phyloP scores from a whole-genome alignment of 805 yeast genomes.

The Wickerhamiella dianesei region DNA sequence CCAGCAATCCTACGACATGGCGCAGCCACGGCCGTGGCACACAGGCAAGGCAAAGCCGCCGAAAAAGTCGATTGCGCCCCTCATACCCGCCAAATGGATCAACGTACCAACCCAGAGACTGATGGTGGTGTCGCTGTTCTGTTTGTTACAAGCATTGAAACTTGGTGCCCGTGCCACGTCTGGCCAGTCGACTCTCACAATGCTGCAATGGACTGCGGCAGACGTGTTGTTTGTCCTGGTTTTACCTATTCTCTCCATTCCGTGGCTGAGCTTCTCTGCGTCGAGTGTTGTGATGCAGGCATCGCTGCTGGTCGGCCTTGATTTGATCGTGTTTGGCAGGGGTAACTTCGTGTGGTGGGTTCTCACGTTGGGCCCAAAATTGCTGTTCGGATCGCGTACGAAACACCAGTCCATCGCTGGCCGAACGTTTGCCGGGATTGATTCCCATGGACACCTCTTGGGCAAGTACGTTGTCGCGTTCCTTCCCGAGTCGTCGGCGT shows the following conservation, averaged over 20 bases:
- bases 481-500: conserved; percentile 82
- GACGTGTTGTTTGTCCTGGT: conserved; percentile 61
- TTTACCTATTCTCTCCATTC: conserved; percentile 65
- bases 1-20: background rate
- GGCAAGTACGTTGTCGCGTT: conserved; percentile 80
- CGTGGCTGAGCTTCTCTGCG: conserved; percentile 55
- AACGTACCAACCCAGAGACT: conserved; percentile 58
- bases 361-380: background rate
- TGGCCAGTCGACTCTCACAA: conserved; percentile 22
- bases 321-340: conserved; percentile 19
- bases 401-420: background rate
- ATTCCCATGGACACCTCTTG: conserved; percentile 40
- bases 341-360: background rate
- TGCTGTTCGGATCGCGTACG: background rate
- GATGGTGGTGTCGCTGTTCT: conserved; percentile 50
- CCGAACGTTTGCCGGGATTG: background rate
- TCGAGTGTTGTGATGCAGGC: conserved; percentile 40
- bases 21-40: background rate
- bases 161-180: conserved; percentile 47
- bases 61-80: conserved; percentile 15
- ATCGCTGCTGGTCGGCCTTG: conserved; percentile 32
- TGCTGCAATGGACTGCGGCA: conserved; percentile 45
- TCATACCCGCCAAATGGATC: conserved; percentile 48
- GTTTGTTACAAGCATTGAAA: conserved; percentile 76
- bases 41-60: background rate